Conservation (phyloP, 495 filamentous ascomycete genomes). For the Penicillium alfredii region DNA sequence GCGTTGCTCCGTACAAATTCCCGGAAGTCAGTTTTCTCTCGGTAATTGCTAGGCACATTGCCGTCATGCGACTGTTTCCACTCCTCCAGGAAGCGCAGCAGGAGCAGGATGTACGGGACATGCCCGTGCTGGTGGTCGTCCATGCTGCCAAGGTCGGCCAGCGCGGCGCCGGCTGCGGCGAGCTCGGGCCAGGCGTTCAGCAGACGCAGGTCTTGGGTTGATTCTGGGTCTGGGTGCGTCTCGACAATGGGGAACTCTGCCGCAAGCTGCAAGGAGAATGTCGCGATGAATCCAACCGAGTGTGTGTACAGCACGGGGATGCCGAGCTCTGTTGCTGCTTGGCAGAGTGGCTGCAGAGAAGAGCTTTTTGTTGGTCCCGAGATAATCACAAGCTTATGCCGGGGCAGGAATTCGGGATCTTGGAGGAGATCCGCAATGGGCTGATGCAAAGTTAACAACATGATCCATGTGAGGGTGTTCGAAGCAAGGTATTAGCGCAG, state of each 20-base stretch:
- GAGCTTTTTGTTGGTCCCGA: constrained; percentile 60
- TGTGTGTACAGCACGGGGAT: constrained; percentile 79
- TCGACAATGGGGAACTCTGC: constrained; percentile 88
- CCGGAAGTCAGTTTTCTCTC: constrained; percentile 81
- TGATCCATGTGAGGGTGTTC: no score
- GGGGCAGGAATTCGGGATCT: constrained; percentile 42
- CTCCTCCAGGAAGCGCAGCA: constrained; percentile 77
- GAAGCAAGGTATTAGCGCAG: no score
- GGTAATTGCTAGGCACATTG: constrained; percentile 63
- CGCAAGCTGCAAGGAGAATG: constrained; percentile 71
- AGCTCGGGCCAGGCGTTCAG: constrained; percentile 87
- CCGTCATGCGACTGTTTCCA: constrained; percentile 75
- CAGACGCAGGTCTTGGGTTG: constrained; percentile 79
- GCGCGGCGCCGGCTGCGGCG: constrained; percentile 50
- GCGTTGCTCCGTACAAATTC: constrained; percentile 58
- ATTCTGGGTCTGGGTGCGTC: constrained; percentile 85
- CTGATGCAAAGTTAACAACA: no score
- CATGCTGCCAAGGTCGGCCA: constrained; percentile 60
- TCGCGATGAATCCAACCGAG: constrained; percentile 82
- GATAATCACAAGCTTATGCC: constrained; percentile 70
- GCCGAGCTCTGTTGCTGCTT: constrained; percentile 51
- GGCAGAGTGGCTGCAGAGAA: constrained; percentile 50
- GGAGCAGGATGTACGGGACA: constrained; percentile 77
- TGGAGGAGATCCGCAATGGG: constrained; percentile 33
- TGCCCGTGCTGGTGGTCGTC: constrained; percentile 85